Base-by-base conservation (phyloP, 106 monocot species). In the Allium cepa region DNA sequence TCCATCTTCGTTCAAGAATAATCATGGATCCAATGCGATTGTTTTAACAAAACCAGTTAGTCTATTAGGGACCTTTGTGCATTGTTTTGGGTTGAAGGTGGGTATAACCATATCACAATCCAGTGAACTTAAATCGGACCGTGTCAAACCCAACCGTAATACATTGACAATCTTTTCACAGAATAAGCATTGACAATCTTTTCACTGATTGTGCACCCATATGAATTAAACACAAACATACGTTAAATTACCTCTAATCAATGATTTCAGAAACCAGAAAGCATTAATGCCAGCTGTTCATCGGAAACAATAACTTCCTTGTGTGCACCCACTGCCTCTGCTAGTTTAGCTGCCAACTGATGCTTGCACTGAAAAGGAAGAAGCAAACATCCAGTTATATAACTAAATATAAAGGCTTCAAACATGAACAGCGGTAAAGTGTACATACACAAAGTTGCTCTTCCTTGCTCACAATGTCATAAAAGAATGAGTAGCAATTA, bases 401-500 rank as follows among this genome's bases (percentile, higher is more conserved):
- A 3, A 17, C 17, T 55, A 3, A 0, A 75, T 65, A 47, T 9
- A 47, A 59, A 26, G 53, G 15, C 0, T 57, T n/a, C 22, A 26
- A 13, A 63, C 18, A 14, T 36, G 14, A 53, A 66, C 10, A 12
- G 18, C 68, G 36, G 10, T 49, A 61, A 13, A 16, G n/a, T 14
- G 16, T 67, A 53, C 82, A 46, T 89, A 97, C 96, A 78, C 81
- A 87, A 74, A 90, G 84, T 49, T 90, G 92, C 56, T 97, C 97
- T 8, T 84, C 89, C 64, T 79, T 78, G 71, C 71, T 85, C 52
- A 97, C 92, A 22, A 97, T 77, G 66, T 97, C 97, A 53, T 86
- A 90, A 72, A 97, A 92, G 86, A 97, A 92, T 8, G 97, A 97
- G 63, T 87, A 85, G 73, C 97, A 97, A 13, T 86, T 90, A 84